Evolutionary conservation across 148 eudicot genomes (phyloP).

Genomic region (Arctostaphylos glauca): DNA sequence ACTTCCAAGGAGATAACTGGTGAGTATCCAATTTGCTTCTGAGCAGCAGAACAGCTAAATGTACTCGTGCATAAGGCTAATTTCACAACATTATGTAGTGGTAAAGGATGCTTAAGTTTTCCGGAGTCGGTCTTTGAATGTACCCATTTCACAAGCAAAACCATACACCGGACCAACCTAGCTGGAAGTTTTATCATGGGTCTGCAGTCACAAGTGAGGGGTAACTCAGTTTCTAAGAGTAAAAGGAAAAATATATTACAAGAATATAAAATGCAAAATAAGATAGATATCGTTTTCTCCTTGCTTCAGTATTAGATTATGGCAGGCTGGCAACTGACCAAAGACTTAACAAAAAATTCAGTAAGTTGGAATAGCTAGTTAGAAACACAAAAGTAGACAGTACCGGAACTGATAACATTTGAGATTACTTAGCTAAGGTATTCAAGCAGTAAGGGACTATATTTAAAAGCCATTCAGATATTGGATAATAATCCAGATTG

Average conservation of each 20-base stretch:
- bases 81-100: conserved; percentile 44
- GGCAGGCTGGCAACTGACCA: neutral
- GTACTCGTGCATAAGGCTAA: conserved; percentile 65
- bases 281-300: neutral
- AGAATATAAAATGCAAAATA: neutral
- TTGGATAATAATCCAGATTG: neutral
- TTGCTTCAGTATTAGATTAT: neutral
- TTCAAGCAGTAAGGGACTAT: conserved; percentile 1
- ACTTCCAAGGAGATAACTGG: conserved; percentile 80
- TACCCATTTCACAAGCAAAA: conserved; percentile 51
- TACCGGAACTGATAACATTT: too few relatives aligned
- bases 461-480: neutral
- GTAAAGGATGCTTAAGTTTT: conserved; percentile 31
- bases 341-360: neutral
- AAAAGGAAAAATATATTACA: neutral
- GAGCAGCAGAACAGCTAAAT: conserved; percentile 77
- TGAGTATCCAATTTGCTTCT: conserved; percentile 61
- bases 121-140: conserved; percentile 48
- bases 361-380: neutral
- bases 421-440: neutral
- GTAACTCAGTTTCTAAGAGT: conserved; percentile 16
- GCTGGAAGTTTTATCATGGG: conserved; percentile 69
- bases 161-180: conserved; percentile 34
- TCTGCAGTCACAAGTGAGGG: conserved; percentile 40
- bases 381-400: neutral